Conservation (phyloP, 2,329 filamentous ascomycete species). For the Fusarium mundagurra region DNA sequence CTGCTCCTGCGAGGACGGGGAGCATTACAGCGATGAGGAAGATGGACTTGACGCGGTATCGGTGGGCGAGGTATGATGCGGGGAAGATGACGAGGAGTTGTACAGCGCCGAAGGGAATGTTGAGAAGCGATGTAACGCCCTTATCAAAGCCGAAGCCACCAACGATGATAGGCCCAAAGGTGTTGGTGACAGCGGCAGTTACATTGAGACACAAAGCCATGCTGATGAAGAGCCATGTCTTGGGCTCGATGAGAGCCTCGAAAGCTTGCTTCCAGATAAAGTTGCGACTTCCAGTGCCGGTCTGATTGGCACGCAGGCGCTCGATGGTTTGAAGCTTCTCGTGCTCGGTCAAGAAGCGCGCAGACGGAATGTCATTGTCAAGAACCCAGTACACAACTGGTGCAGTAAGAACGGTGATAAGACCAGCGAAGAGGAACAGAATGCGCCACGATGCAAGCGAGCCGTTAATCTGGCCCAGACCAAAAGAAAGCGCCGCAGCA, state of each 20-base stretch:
- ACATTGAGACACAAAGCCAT: slow-evolving; percentile 72
- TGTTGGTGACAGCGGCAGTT: slow-evolving; percentile 70
- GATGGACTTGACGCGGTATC: slow-evolving; percentile 64
- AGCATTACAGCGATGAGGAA: slow-evolving; percentile 64
- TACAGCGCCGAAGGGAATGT: slow-evolving; percentile 73
- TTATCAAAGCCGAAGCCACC: slow-evolving; percentile 68
- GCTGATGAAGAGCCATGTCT: slow-evolving; percentile 68
- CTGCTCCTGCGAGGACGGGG: slow-evolving; percentile 68
- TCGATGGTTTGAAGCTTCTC: slow-evolving; percentile 77
- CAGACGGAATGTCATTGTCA: slow-evolving; percentile 66
- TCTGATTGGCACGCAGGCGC: slow-evolving; percentile 77
- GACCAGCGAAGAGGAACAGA: slow-evolving; percentile 70
- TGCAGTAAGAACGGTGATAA: slow-evolving; percentile 67
- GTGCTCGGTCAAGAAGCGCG: slow-evolving; percentile 68
- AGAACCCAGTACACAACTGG: slow-evolving; percentile 69
- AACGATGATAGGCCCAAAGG: slow-evolving; percentile 72
- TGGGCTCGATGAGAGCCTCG: slow-evolving; percentile 58
- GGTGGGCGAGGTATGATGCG: slow-evolving; percentile 67
- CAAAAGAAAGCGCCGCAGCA: slow-evolving; percentile 65
- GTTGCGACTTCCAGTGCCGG: slow-evolving; percentile 76
- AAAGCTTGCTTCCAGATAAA: slow-evolving; percentile 74
- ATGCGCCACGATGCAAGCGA: slow-evolving; percentile 52
- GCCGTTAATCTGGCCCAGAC: slow-evolving; percentile 62
- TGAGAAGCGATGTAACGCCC: slow-evolving; percentile 67
- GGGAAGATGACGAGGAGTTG: slow-evolving; percentile 69